These are phyloP conservation scores for Yamadazyma scolyti DNA, from an alignment of 805 yeast genomes.

Conservation along the genomic window DNA sequence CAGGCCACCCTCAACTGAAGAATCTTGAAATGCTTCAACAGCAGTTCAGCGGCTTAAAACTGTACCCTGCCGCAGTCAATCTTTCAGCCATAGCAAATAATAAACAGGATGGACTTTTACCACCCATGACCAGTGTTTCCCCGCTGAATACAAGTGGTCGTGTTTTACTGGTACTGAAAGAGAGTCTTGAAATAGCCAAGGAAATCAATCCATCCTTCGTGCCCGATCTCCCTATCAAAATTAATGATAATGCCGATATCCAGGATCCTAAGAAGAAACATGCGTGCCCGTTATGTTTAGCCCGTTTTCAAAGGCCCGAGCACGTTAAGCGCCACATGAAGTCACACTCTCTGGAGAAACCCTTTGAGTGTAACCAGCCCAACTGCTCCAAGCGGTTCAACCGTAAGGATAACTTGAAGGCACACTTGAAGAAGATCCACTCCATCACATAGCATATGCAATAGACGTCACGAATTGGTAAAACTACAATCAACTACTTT, in stretches of 20 bases:
- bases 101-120: conserved; percentile 14
- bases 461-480: too few species aligned
- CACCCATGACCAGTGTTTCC: conserved; percentile 28
- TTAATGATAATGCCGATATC: conserved; percentile 10
- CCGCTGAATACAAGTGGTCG: not conserved
- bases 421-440: conserved; percentile 62
- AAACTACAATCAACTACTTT: too few species aligned
- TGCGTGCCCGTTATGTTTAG: conserved; percentile 61
- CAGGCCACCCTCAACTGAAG: conserved; percentile 1
- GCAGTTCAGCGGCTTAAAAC: conserved; percentile 23
- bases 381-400: conserved; percentile 55
- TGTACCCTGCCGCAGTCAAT: conserved; percentile 51
- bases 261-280: conserved; percentile 53
- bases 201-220: conserved; percentile 12
- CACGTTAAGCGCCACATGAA: conserved; percentile 66
- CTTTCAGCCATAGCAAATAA: conserved; percentile 46
- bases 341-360: conserved; percentile 55
- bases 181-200: conserved; percentile 4
- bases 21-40: conserved; percentile 25
- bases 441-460: conserved; percentile 5
- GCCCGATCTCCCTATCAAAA: conserved; percentile 13
- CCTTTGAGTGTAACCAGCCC: conserved; percentile 49
- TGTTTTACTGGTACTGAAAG: conserved; percentile 4
- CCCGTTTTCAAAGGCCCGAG: conserved; percentile 65
- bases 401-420: conserved; percentile 57